Evolutionary conservation across 306 rosid species (phyloP), one percentile per base, ranked within the genome.

Genomic region (Prunus mongolica): DNA sequence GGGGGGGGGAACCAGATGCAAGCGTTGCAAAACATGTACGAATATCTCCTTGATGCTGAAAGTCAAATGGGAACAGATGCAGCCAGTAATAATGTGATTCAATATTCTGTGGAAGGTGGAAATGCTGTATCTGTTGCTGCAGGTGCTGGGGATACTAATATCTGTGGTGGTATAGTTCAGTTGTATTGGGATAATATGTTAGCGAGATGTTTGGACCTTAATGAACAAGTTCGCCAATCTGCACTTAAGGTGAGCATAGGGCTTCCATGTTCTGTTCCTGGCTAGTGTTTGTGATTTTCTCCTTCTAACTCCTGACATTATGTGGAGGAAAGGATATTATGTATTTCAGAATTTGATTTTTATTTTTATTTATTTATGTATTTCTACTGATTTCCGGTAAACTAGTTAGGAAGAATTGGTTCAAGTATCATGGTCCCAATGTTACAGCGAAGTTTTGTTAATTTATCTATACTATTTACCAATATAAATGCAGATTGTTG

Each of bases 61-160:
- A 84, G 89, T 88, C 86, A 89, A 87, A 79, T 95, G 97, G 97
- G 82, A 83, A 75, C 85, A 66, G 97, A 85, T 68, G 77, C 83
- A 58, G 72, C 84, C 52, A 69, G 82, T 81, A 82, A 85, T 47
- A 81, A 81, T 67, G 84, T 64, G 68, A 82, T 83, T 65, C 69
- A 83, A 51, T 74, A 61, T 79, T 60, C 93, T 55, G 87, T 77
- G 38, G 93, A 89, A 83, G 91, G 87, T 55, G 90, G 86, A 74
- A 83, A 88, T 66, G 85, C 78, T 76, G 99, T 95, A 61, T 96
- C 99, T 56, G 99, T 92, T 84, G 99, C 99, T 88, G 97, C 97
- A 0, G 99, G 99, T 70, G 99, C 99, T 3, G 99, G 99, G 70
- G 99, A 95, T 87, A 95, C 99, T 66, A 95, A 95, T 88, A 92